Evolutionary conservation across 805 yeast species (phyloP).

Genomic region (Isabelozyma pseudorhagii): DNA sequence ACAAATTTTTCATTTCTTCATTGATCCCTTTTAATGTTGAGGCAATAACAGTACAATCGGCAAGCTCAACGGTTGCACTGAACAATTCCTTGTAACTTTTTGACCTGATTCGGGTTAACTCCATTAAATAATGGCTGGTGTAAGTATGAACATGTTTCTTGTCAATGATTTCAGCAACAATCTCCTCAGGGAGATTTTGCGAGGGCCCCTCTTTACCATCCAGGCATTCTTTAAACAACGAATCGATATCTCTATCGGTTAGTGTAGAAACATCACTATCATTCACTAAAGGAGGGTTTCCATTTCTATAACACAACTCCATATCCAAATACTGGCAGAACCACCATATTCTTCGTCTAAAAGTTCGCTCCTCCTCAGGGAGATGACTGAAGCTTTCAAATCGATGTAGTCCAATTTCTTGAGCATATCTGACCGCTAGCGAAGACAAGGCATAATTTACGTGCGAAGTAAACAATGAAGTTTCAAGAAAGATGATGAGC

Average conservation of each 20-base stretch:
- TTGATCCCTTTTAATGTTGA: conserved; percentile 23
- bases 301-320: conserved; percentile 36
- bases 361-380: conserved; percentile 15
- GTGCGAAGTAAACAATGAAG: conserved; percentile 23
- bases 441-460: conserved; percentile 27
- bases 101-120: conserved; percentile 25
- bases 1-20: conserved; percentile 23
- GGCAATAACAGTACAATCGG: conserved; percentile 16
- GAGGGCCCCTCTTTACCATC: neutral
- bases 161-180: neutral
- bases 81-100: conserved; percentile 28
- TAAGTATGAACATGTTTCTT: conserved; percentile 5
- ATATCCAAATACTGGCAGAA: conserved; percentile 34
- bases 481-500: conserved; percentile 38
- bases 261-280: conserved; percentile 26
- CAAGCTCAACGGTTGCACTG: conserved; percentile 22
- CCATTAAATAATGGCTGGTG: conserved; percentile 2
- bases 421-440: conserved; percentile 38
- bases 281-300: conserved; percentile 39
- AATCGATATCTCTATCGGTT: conserved; percentile 15
- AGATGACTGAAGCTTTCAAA: conserved; percentile 23
- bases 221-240: neutral
- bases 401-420: conserved; percentile 40
- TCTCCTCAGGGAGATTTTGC: neutral
- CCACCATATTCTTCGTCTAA: conserved; percentile 33